Base-by-base conservation (phyloP, 108 stramenopile genomes). In the Craspedostauros australis region DNA sequence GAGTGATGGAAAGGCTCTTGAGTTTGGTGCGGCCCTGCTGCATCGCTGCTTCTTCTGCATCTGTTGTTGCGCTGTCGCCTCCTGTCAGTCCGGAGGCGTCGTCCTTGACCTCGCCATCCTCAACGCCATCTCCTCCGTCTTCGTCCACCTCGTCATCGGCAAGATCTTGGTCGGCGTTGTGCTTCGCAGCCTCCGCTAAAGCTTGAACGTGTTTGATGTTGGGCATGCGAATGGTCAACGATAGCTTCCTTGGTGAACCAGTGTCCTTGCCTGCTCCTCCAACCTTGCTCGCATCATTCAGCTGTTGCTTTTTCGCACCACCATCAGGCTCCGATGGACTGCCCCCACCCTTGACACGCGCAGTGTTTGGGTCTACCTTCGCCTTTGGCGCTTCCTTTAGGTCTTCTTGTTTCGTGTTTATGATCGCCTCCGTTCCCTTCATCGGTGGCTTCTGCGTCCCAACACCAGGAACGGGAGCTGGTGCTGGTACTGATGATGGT, bases 141-240 rank as follows among this genome's bases (percentile, higher is more conserved):
- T 26, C 39, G n/a, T 47, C 21, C 6, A 57, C 28, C 34, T 52
- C 44, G 23, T 67, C 50, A 3, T 60, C 42, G 1, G 49, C 50
- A 28, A 60, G 49, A 9, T 46, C 39, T 5, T 67, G 44, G 5
- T n/a, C 27, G 25, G 34, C 5, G 36, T 29, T 49, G 5, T 12
- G 33, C 12, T 57, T 25, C 39, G 43, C 30, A 14, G 36, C 0
- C 11, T 21, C 29, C 14, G 31, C 58, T 24, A 39, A 24, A 0
- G 14, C 39, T 38, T 56, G 39, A 18, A 33, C 45, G 7, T 25
- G 48, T 12, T 64, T 70, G 30, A 50, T 46, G 14, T 60, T 74
- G 24, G 57, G 55, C 9, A 74, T 63, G 9, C 63, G 61, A 49
- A 74, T 74, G 18, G 48, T 67, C 51, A 74, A 38, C 33, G 62